Base-by-base conservation (phyloP, 2,329 filamentous ascomycete genomes). In the Aureobasidium zeae region DNA sequence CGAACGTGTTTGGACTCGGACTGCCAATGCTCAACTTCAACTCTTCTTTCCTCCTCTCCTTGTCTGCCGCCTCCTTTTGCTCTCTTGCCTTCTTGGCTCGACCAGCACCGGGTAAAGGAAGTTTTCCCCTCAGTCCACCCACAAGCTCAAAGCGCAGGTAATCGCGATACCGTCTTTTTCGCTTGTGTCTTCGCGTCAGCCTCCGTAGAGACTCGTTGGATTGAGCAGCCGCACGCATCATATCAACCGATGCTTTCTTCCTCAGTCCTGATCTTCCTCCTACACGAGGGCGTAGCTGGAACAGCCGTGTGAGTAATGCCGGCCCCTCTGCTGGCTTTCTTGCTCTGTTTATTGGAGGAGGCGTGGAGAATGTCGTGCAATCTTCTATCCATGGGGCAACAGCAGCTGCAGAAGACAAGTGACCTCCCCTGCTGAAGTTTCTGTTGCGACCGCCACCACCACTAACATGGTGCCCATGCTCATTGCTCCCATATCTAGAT, bases 71-170 rank as follows among this genome's bases (percentile, higher is more conserved):
- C 22, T 25, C 22, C 22, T 25, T 11, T 25, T 11, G 22, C 22
- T 25, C 22, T 25, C 22, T 25, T 25, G 7, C 22, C 7, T 11
- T 11, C 22, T 11, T 25, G 22, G 7, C 22, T 25, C 22, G n/a
- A n/a, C n/a, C n/a, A n/a, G n/a, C n/a, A n/a, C n/a, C n/a, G n/a
- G n/a, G n/a, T n/a, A n/a, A n/a, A n/a, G n/a, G n/a, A n/a, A n/a
- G n/a, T n/a, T 30, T 72, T 69, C 17, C 76, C 61, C 19, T 69
- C 65, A 25, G 70, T 57, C 13, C 68, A 63, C 48, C 33, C 42
- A 37, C 15, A 45, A 47, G 15, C 48, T 36, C 19, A n/a, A n/a
- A n/a, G n/a, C n/a, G n/a, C n/a, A n/a, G n/a, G n/a, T n/a, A n/a
- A n/a, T n/a, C n/a, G n/a, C n/a, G n/a, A n/a, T 31, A 32, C 15